These are phyloP conservation scores for Thielaviopsis cerberus DNA, from an alignment of 2,329 filamentous ascomycete genomes.

Conservation along the genomic window DNA sequence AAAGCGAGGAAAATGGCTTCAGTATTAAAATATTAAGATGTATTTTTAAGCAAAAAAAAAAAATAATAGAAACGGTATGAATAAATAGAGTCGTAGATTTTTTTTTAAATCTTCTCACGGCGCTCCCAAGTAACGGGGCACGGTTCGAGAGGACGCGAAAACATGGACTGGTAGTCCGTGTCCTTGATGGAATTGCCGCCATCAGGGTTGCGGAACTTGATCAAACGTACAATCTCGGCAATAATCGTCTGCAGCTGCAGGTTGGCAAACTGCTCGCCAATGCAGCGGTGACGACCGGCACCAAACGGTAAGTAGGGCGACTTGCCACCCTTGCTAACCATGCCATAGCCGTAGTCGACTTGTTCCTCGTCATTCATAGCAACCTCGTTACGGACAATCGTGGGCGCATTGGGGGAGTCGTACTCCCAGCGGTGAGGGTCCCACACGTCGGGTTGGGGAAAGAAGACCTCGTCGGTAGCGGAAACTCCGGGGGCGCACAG, in stretches of 20 bases:
- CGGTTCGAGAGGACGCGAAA: constrained; percentile 54
- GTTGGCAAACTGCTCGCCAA: constrained; percentile 92
- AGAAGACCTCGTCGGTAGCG: constrained; percentile 51
- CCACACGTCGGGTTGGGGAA: constrained; percentile 68
- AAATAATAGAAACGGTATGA: not conserved
- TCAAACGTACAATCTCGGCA: constrained; percentile 54
- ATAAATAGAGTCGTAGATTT: constrained; percentile 6
- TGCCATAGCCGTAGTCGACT: constrained; percentile 82
- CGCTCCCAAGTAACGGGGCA: constrained; percentile 60
- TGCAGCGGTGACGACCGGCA: constrained; percentile 80
- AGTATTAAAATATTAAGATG: not conserved
- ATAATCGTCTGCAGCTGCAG: constrained; percentile 76
- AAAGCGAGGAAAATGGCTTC: not conserved
- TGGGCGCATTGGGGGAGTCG: constrained; percentile 36
- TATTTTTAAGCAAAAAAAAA: not conserved
- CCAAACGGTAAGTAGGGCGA: constrained; percentile 91
- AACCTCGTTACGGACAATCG: constrained; percentile 24
- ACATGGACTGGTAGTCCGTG: constrained; percentile 52
- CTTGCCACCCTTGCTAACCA: constrained; percentile 75
- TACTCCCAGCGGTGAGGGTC: constrained; percentile 81
- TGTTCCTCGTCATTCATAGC: constrained; percentile 51
- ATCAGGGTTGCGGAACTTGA: constrained; percentile 62
- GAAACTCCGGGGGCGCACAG: constrained; percentile 74
- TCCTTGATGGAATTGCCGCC: constrained; percentile 50
- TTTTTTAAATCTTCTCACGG: constrained; percentile 23